Percentiles rank a stretch among this genome's conserved stretches.
phyloP scores from a whole-genome alignment of 2,329 filamentous ascomycete genomes.

The Talaromyces sp. region DNA sequence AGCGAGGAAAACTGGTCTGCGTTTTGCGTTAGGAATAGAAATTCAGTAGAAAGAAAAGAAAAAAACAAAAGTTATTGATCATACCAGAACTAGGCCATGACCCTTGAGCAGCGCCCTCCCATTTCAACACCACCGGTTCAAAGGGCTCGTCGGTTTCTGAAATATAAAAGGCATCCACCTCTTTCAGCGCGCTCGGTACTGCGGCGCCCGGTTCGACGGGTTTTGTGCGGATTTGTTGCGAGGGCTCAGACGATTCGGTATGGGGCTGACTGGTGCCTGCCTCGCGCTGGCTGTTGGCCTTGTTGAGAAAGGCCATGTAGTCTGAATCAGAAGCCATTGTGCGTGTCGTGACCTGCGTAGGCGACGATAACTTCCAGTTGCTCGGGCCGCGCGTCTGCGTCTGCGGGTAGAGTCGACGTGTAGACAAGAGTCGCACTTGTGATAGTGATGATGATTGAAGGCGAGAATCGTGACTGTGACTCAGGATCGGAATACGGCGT shows the following conservation, averaged over 20 bases:
- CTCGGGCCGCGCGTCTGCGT: background rate
- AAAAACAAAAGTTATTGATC: no score
- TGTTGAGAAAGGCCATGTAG: conserved; percentile 79
- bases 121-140: conserved; percentile 65
- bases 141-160: conserved; percentile 87
- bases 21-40: background rate
- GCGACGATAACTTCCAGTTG: background rate
- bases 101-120: conserved; percentile 31
- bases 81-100: conserved; percentile 31
- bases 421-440: background rate
- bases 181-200: conserved; percentile 57
- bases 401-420: background rate
- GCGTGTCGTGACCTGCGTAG: conserved; percentile 1
- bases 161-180: conserved; percentile 60
- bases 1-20: conserved; percentile 65
- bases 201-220: conserved; percentile 43
- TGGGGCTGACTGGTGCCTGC: conserved; percentile 19
- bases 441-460: background rate
- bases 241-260: conserved; percentile 8
- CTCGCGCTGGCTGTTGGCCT: conserved; percentile 67
- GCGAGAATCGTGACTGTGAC: background rate
- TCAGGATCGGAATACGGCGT: background rate
- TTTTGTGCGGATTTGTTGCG: conserved; percentile 30
- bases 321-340: conserved; percentile 63
- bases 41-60: background rate